Evolutionary conservation across 2,329 filamentous ascomycete genomes (phyloP).

Genomic region (Metarhizium brunneum): DNA sequence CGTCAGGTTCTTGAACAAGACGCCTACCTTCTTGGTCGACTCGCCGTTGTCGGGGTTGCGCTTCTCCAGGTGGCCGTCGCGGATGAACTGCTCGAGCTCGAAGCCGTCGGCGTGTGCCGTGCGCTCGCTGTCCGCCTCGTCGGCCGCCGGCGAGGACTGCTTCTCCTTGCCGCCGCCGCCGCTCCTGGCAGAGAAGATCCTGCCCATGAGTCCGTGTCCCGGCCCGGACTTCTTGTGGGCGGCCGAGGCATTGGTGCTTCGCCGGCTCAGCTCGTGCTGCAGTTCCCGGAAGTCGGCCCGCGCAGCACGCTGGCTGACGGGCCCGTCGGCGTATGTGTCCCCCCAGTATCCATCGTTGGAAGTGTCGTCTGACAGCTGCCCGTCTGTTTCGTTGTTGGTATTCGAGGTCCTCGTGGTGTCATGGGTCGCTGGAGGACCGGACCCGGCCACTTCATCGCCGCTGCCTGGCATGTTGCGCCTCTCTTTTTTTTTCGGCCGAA

Average conservation of each 20-base stretch:
- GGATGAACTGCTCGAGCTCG: constrained; percentile 60
- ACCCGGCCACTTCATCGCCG: neutral
- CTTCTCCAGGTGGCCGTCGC: constrained; percentile 68
- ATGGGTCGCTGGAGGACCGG: neutral
- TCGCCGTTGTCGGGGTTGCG: constrained; percentile 39
- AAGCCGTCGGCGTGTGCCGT: constrained; percentile 45
- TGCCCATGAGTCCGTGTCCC: neutral
- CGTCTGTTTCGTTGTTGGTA: neutral
- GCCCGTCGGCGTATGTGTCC: constrained; percentile 13
- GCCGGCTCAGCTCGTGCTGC: constrained; percentile 14
- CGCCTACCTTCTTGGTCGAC: constrained; percentile 68
- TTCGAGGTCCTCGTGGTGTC: neutral
- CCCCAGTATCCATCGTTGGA: constrained; percentile 16
- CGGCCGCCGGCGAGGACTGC: neutral
- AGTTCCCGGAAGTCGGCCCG: constrained; percentile 13
- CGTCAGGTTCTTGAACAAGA: constrained; percentile 66
- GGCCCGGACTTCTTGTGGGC: neutral
- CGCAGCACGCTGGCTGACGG: constrained; percentile 10
- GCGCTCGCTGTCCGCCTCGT: constrained; percentile 2
- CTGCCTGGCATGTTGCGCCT: neutral
- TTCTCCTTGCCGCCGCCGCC: constrained; percentile 2
- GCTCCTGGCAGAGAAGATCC: neutral
- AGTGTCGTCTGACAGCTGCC: neutral
- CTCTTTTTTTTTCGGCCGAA: no score
- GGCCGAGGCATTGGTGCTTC: constrained; percentile 8